Conservation (phyloP, 768 basidiomycete genomes). For the Serendipita sp. region DNA sequence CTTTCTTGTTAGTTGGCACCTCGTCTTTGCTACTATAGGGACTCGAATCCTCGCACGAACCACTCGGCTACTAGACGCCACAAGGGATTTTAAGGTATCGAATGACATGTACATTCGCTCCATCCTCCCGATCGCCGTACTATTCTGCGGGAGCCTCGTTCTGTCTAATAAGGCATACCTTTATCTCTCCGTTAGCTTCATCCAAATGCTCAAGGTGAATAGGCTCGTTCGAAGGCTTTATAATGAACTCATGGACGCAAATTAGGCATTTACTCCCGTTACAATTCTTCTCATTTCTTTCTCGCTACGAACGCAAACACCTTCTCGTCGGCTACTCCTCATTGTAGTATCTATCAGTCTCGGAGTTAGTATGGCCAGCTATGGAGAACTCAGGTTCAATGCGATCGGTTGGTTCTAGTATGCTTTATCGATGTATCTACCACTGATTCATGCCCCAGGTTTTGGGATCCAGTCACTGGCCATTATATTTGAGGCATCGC, state of each 20-base stretch:
- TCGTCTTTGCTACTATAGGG: slow-evolving; percentile 58
- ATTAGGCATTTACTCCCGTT: slow-evolving; percentile 75
- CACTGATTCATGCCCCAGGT: slow-evolving; percentile 23
- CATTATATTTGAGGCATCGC: slow-evolving; percentile 80
- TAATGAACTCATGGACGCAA: neutral
- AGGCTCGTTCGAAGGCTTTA: neutral
- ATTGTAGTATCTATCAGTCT: slow-evolving; percentile 84
- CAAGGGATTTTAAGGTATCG: slow-evolving; percentile 63
- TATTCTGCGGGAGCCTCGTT: slow-evolving; percentile 86
- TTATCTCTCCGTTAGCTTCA: slow-evolving; percentile 80
- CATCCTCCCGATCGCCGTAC: slow-evolving; percentile 82
- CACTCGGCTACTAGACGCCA: slow-evolving; percentile 61
- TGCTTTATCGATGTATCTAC: neutral
- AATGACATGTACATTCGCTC: slow-evolving; percentile 62
- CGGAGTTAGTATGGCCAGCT: slow-evolving; percentile 80
- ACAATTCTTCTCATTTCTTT: slow-evolving; percentile 90
- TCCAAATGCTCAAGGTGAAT: slow-evolving; percentile 85
- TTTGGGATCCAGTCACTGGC: slow-evolving; percentile 80
- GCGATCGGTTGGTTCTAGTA: slow-evolving; percentile 21
- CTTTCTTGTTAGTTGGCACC: slow-evolving; percentile 81
- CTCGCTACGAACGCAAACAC: slow-evolving; percentile 74
- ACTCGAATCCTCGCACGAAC: slow-evolving; percentile 72
- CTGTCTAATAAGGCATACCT: slow-evolving; percentile 87
- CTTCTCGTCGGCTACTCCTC: slow-evolving; percentile 56
- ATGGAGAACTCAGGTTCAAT: slow-evolving; percentile 77